Conservation (phyloP, 2,329 filamentous ascomycete genomes). For the Fusarium marasasianum region DNA sequence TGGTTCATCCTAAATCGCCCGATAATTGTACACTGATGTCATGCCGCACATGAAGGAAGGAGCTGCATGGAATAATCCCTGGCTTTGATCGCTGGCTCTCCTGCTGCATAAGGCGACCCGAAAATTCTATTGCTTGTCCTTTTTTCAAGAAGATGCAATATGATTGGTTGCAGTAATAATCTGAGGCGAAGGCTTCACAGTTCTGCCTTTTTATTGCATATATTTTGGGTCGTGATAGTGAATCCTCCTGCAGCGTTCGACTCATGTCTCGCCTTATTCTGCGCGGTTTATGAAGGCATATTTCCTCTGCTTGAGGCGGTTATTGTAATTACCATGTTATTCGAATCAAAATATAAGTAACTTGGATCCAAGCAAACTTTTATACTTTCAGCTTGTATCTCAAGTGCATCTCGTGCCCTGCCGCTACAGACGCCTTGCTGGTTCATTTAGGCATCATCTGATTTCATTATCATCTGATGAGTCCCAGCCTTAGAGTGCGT, state of each 20-base stretch:
- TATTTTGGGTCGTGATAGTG: slow-evolving; percentile 5
- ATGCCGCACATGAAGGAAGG: neutral
- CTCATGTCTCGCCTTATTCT: slow-evolving; percentile 9
- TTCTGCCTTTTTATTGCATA: neutral
- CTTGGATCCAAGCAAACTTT: neutral
- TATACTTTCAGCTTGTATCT: neutral
- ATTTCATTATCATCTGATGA: slow-evolving; percentile 20
- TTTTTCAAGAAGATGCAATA: neutral
- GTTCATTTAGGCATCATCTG: slow-evolving; percentile 14
- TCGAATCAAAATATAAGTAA: neutral
- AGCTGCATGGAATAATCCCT: neutral
- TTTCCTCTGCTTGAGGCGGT: neutral
- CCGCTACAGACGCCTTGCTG: neutral
- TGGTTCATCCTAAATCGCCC: neutral
- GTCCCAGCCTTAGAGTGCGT: neutral
- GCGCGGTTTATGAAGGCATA: neutral
- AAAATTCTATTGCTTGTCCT: neutral
- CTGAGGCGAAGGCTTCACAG: neutral
- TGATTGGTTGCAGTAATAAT: neutral
- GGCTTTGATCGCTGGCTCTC: neutral
- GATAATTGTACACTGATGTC: neutral
- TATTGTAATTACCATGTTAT: neutral
- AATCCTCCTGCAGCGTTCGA: slow-evolving; percentile 19
- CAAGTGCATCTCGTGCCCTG: neutral
- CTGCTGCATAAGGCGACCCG: neutral